phyloP scores from a whole-genome alignment of 805 yeast genomes.

The Candida vaughaniae region DNA sequence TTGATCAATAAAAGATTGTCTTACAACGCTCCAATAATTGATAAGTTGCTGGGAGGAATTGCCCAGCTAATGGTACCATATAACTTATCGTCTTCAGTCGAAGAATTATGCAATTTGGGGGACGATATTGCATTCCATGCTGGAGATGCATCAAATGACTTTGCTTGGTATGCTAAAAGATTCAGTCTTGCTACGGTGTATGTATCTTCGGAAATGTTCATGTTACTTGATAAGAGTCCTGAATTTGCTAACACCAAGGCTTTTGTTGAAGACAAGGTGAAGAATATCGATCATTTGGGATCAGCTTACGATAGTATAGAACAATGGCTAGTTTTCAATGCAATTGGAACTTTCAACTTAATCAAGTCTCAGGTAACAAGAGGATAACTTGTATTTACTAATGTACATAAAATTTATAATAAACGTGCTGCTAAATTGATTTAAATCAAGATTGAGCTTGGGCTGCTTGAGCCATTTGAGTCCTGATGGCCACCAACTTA shows the following conservation, averaged over 20 bases:
- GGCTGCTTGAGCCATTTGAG: constrained; percentile 15
- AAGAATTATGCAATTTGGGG: constrained; percentile 69
- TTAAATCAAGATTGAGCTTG: constrained; percentile 1
- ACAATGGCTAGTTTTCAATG: constrained; percentile 75
- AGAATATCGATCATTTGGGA: constrained; percentile 54
- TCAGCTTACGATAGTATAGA: constrained; percentile 61
- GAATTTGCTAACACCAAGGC: constrained; percentile 56
- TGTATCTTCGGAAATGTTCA: constrained; percentile 73
- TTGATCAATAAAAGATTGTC: constrained; percentile 50
- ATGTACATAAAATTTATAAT: neutral
- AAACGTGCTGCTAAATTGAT: neutral
- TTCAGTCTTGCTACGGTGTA: constrained; percentile 66
- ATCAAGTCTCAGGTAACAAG: constrained; percentile 67
- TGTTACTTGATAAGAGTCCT: constrained; percentile 69
- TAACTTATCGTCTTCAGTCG: constrained; percentile 54
- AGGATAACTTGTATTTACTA: constrained; percentile 34
- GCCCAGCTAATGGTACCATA: constrained; percentile 65
- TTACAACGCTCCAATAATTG: constrained; percentile 49
- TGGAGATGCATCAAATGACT: constrained; percentile 76
- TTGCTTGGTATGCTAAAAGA: constrained; percentile 92
- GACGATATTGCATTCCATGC: constrained; percentile 83
- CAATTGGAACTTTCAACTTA: constrained; percentile 63
- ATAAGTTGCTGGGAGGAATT: constrained; percentile 49
- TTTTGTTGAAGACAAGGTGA: constrained; percentile 62
- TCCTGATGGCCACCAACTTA: constrained; percentile 48